Conservation (phyloP, 768 basidiomycete species). For the Russula earlei region DNA sequence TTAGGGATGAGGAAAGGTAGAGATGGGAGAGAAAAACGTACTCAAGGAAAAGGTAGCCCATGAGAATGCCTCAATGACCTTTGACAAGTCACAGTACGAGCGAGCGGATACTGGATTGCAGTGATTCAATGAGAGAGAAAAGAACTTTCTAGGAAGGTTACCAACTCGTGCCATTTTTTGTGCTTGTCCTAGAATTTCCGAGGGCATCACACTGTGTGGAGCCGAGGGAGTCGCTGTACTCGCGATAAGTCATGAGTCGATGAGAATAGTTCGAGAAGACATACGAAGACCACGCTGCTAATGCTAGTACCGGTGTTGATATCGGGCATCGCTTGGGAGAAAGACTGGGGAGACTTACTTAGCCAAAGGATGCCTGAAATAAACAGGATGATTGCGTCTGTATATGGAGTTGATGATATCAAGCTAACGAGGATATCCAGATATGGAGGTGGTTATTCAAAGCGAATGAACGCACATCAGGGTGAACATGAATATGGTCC, state of each 20-base stretch:
- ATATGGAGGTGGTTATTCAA: background rate
- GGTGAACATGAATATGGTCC: conserved; percentile 18
- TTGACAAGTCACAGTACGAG: conserved; percentile 19
- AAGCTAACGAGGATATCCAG: conserved; percentile 6
- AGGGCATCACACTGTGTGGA: conserved; percentile 16
- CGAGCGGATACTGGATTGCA: conserved; percentile 12
- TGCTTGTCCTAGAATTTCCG: conserved; percentile 1
- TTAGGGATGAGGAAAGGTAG: background rate
- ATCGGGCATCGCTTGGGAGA: background rate
- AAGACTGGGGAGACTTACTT: conserved; percentile 3
- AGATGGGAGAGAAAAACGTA: conserved; percentile 1
- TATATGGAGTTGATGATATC: conserved; percentile 10
- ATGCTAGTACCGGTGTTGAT: conserved; percentile 1
- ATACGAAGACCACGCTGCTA: conserved; percentile 19
- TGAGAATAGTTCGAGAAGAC: background rate
- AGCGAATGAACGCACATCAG: conserved; percentile 11
- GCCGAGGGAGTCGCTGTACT: conserved; percentile 12
- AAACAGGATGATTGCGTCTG: conserved; percentile 16
- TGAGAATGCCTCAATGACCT: conserved; percentile 19
- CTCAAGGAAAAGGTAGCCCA: conserved; percentile 17
- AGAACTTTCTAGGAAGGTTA: background rate
- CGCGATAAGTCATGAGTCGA: background rate
- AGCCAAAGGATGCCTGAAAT: conserved; percentile 18
- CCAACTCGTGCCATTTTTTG: conserved; percentile 18
- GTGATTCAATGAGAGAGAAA: background rate